Evolutionary conservation across 495 filamentous ascomycete genomes (phyloP), one percentile per base, ranked within the genome.

Genomic region (Cercophora sp.): DNA sequence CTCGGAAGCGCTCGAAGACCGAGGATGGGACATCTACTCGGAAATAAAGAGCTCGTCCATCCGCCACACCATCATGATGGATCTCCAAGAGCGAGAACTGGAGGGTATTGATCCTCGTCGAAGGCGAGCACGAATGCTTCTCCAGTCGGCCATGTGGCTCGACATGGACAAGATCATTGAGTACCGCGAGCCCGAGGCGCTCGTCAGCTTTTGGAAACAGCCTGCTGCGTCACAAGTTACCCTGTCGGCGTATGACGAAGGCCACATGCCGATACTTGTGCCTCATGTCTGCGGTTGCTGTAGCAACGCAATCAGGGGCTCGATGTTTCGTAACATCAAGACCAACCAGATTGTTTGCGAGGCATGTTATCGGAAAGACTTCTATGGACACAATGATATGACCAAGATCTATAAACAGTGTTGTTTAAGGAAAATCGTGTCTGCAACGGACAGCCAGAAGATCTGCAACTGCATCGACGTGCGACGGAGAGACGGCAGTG

Each of bases 141-240:
- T 54, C 5, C 51, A 54, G 24, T 34, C 51, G 10, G 34, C 51
- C 24, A 29, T 43, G 0, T 70, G 70, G 13, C 66, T 74, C 8
- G 70, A 74, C 47, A 68, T 71, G 13, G 65, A 70, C 20, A 68
- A 70, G 48, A 11, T 70, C n/a, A 67, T 70, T 34, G 67, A 70
- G 51, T 51, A 66, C 48, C 61, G 65, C 2, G 55, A 56, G 10
- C 62, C 66, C 4, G 24, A 42, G n/a, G 41, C 48, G n/a, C 35
- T 54, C 19, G 11, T 62, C 15, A 37, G 26, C 22, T 63, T 61
- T 50, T 63, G 56, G 55, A 63, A 60, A 53, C 41, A 55, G 18
- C 61, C 61, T 0, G 56, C 51, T 0, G 57, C 60, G 9, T 58
- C 68, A 0, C 66, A 70, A 46, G 35, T 65, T 35, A 53, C 44